Base-by-base conservation (phyloP, 257 asterid genomes). In the Marsdenia floribunda region DNA sequence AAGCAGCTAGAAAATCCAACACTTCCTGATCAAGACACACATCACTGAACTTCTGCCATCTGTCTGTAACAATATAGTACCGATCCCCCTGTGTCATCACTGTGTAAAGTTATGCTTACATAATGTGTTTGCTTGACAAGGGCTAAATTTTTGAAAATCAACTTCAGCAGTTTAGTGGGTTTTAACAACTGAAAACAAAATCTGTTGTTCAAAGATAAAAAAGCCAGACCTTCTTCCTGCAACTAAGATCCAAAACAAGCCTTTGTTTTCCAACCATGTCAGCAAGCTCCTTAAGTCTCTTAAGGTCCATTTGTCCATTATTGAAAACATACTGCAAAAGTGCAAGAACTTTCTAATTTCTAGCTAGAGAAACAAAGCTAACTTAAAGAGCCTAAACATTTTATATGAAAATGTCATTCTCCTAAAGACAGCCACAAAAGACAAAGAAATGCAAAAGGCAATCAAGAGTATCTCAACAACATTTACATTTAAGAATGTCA, bases 41-140 rank as follows among this genome's bases (percentile, higher is more conserved):
- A 52, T 90, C 81, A 42, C 82, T 95, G 82, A 95, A 95, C 81
- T 90, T 95, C 88, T 92, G 99, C 99, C 99, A 95, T 80, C 98
- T 89, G 83, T 92, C 93, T 18, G 99, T 95, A 73, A 95, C 99
- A 67, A 95, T 88, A 68, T 91, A 97, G 79, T 92, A 94, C 73
- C 80, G 82, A 40, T 83, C 89, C 15, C 84, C 95, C 98, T 93
- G 90, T 69, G 76, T 35, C 13, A 67, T 71, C 66, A 46, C 73
- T 29, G 60, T 67, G 70, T 55, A 44, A 74, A 75, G 35, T 42
- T 42, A 57, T 18, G 40, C 4, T 19, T 19, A 49, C 40, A 19
- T 49, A 37, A 49, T 29, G 64, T n/a, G 21, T 35, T 6, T 49
- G 6, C 50, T n/a, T 19, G 40, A 38, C 10, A n/a, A 65, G 35